Percentiles rank a stretch among this genome's conserved stretches.
Conservation (phyloP, 164 flowering plant genomes). For the Nelumbo lutea region DNA sequence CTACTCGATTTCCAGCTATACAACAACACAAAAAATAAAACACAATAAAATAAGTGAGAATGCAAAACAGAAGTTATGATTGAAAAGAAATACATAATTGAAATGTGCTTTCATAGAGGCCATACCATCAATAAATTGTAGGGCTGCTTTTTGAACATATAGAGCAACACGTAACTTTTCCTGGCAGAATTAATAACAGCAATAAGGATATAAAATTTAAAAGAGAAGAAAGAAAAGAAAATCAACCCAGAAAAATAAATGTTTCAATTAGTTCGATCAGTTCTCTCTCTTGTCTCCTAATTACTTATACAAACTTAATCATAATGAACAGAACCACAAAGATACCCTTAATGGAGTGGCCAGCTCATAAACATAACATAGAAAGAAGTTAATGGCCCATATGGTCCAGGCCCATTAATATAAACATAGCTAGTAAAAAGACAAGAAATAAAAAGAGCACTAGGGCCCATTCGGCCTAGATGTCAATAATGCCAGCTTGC, state of each 20-base stretch:
- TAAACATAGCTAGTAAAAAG: too few relatives aligned
- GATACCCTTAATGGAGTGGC: background rate
- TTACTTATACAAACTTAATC: background rate
- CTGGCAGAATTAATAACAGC: slow-evolving; percentile 20
- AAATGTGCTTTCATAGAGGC: background rate
- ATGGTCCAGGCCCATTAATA: too few relatives aligned
- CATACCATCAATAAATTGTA: slow-evolving; percentile 43
- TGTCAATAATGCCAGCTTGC: too few relatives aligned
- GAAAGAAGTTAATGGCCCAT: too few relatives aligned
- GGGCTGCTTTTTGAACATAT: slow-evolving; percentile 40
- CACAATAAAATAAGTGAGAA: background rate
- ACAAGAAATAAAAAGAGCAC: too few relatives aligned
- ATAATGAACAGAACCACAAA: background rate
- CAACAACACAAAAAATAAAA: background rate
- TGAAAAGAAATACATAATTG: background rate
- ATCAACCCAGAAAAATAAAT: background rate
- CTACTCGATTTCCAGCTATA: slow-evolving; percentile 25
- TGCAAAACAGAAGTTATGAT: background rate
- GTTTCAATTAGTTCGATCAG: background rate
- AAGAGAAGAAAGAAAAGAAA: background rate
- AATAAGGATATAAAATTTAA: background rate
- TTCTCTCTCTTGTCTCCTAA: background rate
- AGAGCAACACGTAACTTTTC: slow-evolving; percentile 39
- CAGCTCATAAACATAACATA: background rate
- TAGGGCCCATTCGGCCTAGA: too few relatives aligned